Conservation (phyloP, 2,329 filamentous ascomycete species). For the Apiospora rasikravindrae region DNA sequence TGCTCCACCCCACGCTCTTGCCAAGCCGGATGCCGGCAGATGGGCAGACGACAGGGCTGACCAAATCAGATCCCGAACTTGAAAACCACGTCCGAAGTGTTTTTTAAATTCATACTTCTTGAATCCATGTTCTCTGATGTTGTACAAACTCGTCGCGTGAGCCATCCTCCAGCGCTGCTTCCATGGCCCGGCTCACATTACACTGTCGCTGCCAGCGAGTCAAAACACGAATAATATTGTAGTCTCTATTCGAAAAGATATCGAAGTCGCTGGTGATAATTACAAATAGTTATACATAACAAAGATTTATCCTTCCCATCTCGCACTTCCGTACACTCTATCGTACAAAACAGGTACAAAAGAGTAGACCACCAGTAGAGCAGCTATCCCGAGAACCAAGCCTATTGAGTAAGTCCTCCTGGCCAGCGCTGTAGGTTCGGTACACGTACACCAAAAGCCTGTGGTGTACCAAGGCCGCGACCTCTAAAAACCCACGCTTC, state of each 20-base stretch:
- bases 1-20: background rate
- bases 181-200: too few species aligned
- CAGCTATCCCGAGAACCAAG: background rate
- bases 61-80: background rate
- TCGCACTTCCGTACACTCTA: background rate
- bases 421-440: background rate
- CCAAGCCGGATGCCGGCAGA: slow-evolving; percentile 15
- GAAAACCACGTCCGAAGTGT: background rate
- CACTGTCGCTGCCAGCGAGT: background rate
- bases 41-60: background rate
- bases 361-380: background rate
- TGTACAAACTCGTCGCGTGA: background rate
- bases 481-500: too few species aligned
- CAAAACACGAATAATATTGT: too few species aligned
- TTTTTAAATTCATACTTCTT: background rate
- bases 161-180: background rate
- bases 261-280: background rate
- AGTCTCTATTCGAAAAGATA: background rate
- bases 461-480: too few species aligned
- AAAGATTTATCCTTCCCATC: background rate
- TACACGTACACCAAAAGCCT: too few species aligned
- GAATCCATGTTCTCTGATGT: background rate
- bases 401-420: background rate
- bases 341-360: background rate
- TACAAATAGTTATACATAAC: background rate